Evolutionary conservation across 2,329 filamentous ascomycete species (phyloP), one percentile per base, ranked within the genome.

Genomic region (Cladophialophora yegresii): DNA sequence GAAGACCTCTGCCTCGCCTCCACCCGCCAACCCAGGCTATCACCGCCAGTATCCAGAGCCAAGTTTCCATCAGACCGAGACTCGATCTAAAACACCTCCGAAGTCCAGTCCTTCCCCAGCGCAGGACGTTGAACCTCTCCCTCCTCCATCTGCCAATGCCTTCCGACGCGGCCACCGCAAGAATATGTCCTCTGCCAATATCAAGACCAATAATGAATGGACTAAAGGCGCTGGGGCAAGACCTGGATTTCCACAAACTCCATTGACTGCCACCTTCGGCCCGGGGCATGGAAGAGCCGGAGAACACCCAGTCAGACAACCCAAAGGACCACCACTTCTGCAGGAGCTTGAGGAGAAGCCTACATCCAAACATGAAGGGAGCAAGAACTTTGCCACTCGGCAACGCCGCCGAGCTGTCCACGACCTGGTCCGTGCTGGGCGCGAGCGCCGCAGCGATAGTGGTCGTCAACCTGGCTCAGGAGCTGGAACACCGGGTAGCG

Each of bases 81-180:
- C 82, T 69, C 88, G 91, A 75, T 90, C 89, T 73, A 85, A 82
- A 67, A 85, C 85, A 40, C 85, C 85, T 54, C 84, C 84, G 3
- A 85, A 84, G 77, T 81, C 83, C 73, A 84, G 85, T 54, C 84
- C 88, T 57, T 89, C 91, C 20, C 90, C 89, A 4, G 85, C 85
- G 13, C 87, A 90, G 71, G 84, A 88, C 64, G 83, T 87, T 56
- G 80, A 85, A 71, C 91, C 92, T 47, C 85, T 96, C 59, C 92
- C 92, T 58, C 92, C 92, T 30, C 91, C 92, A 64, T 96, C 92
- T 61, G 91, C 90, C 70, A 95, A 93, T 73, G 92, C 92, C 51
- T 96, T 96, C 83, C 93, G 93, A 67, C 91, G 92, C 64, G 90
- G 91, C 62, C 93, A 98, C 79, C 95, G 96, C 83, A 97, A 97